A percentile compares a stretch with the other conserved stretches of the same genome.
These are phyloP conservation scores for Fomitopsis serialis DNA, from an alignment of 768 basidiomycete genomes.

Conservation along the genomic window DNA sequence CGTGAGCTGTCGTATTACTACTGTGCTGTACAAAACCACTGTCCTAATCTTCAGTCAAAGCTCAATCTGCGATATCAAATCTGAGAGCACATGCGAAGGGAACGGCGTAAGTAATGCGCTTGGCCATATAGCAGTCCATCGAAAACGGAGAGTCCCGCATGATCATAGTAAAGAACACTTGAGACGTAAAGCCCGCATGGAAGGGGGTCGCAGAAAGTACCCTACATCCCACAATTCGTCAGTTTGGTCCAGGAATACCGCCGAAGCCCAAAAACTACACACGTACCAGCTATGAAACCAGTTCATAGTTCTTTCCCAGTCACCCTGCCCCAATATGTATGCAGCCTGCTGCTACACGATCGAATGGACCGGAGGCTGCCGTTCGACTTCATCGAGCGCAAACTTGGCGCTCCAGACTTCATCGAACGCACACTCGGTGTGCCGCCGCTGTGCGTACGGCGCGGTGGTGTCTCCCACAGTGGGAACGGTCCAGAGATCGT, in stretches of 20 bases:
- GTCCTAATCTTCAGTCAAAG: neutral
- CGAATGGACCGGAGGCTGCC: conserved; percentile 21
- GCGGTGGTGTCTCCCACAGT: conserved; percentile 21
- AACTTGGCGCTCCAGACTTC: conserved; percentile 18
- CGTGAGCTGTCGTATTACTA: no score
- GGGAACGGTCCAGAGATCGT: conserved; percentile 29
- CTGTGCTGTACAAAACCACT: neutral
- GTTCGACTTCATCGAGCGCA: conserved; percentile 22
- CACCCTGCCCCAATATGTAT: conserved; percentile 20
- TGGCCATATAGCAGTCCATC: neutral
- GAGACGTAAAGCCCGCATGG: neutral
- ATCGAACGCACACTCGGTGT: conserved; percentile 20
- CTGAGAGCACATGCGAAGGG: neutral
- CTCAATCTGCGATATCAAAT: conserved; percentile 4
- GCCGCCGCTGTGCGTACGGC: conserved; percentile 8
- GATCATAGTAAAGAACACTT: neutral
- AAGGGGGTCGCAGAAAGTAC: neutral
- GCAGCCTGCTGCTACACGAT: conserved; percentile 25
- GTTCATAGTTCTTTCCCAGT: conserved; percentile 12
- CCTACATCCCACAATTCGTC: neutral
- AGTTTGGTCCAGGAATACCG: neutral
- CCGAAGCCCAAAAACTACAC: neutral
- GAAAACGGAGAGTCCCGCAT: neutral
- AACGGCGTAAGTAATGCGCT: neutral
- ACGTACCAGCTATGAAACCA: neutral